phyloP scores from a whole-genome alignment of 306 rosid genomes.

The Arachis hypogaea region DNA sequence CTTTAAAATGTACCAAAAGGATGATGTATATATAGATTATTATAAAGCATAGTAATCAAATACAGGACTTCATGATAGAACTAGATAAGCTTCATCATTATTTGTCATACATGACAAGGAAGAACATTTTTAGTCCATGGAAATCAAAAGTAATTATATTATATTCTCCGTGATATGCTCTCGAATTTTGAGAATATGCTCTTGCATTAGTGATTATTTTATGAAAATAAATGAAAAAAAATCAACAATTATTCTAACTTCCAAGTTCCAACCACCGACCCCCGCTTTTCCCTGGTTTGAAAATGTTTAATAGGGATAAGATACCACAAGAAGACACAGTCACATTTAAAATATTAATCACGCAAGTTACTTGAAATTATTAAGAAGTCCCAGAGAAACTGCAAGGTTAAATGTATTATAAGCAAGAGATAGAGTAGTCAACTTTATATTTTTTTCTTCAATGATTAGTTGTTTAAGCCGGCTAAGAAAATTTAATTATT shows the following conservation, averaged over 20 bases:
- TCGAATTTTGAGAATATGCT: slow-evolving; percentile 18
- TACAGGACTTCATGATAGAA: background rate
- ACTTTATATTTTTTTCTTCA: slow-evolving; percentile 36
- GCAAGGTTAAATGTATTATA: slow-evolving; percentile 36
- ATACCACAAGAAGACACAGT: slow-evolving; percentile 32
- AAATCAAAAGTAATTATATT: background rate
- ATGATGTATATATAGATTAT: too few species aligned
- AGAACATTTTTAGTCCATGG: slow-evolving; percentile 1
- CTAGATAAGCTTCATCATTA: slow-evolving; percentile 1
- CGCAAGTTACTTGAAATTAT: slow-evolving; percentile 32
- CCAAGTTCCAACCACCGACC: slow-evolving; percentile 41
- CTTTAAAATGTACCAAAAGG: too few species aligned
- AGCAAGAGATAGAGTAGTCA: slow-evolving; percentile 33
- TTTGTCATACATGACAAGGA: slow-evolving; percentile 38
- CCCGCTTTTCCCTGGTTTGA: background rate
- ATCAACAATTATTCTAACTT: slow-evolving; percentile 31
- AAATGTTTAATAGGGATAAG: too few species aligned
- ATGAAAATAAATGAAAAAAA: slow-evolving; percentile 27
- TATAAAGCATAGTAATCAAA: background rate
- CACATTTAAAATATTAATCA: slow-evolving; percentile 33
- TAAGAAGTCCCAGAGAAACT: slow-evolving; percentile 32
- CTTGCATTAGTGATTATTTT: slow-evolving; percentile 22
- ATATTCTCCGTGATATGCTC: slow-evolving; percentile 39
- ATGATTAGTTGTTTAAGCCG: slow-evolving; percentile 42
- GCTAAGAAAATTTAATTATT: slow-evolving; percentile 45